Conservation (phyloP, 305 asterid species). For the Solanum chacoense region DNA sequence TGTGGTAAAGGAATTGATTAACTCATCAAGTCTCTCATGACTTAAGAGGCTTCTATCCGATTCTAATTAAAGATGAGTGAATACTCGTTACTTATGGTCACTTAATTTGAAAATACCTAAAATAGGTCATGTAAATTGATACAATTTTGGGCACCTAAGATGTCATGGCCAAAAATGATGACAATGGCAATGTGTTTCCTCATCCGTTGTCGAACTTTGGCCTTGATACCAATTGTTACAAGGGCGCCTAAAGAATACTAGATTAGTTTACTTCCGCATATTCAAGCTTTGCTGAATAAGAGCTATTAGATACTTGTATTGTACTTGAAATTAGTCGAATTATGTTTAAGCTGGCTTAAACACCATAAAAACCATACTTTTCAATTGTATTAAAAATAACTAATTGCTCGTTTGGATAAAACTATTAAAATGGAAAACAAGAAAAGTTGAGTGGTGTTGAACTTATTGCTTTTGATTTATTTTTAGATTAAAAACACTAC, state of each 20-base stretch:
- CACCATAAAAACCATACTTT: neutral
- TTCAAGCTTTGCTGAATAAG: neutral
- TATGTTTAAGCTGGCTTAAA: neutral
- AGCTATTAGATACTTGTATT: accelerated
- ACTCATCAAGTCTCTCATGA: neutral
- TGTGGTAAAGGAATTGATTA: neutral
- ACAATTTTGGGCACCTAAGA: neutral
- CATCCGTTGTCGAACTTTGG: neutral
- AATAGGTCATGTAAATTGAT: neutral
- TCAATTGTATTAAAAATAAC: neutral
- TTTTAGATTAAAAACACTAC: neutral
- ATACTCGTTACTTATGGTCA: neutral
- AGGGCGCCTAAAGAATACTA: neutral
- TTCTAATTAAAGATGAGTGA: neutral
- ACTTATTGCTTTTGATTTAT: neutral
- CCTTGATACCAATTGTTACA: neutral
- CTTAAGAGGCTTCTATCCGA: neutral
- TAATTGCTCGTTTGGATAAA: neutral
- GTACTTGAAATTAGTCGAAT: neutral
- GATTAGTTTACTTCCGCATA: neutral
- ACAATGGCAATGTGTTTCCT: neutral
- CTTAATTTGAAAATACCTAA: neutral
- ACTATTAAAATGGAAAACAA: neutral
- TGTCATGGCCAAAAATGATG: neutral
- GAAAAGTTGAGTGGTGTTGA: neutral